A percentile compares a stretch with the other conserved stretches of the same genome.
Conservation (phyloP, 1,139 yeast species). For the Scheffersomyces segobiensis region DNA sequence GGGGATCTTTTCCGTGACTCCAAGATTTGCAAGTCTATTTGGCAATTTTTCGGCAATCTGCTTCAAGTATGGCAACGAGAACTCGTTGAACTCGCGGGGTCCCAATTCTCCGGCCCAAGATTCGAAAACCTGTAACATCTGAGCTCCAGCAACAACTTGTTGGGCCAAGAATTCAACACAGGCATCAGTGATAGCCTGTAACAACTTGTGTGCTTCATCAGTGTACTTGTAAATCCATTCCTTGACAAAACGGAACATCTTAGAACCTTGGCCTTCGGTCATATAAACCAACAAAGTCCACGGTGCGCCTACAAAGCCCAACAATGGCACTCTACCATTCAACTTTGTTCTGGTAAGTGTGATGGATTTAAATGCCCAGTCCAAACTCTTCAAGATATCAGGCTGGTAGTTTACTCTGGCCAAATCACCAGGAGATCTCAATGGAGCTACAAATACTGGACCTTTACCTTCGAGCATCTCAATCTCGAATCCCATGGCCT, state of each 20-base stretch:
- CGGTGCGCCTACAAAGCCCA: slow-evolving; percentile 97
- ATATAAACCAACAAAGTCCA: slow-evolving; percentile 96
- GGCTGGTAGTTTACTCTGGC: slow-evolving; percentile 57
- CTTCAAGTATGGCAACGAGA: slow-evolving; percentile 82
- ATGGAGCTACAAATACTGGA: slow-evolving; percentile 88
- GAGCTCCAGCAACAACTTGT: slow-evolving; percentile 97
- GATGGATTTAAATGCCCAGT: slow-evolving; percentile 93
- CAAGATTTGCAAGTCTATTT: slow-evolving; percentile 65
- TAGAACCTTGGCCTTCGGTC: slow-evolving; percentile 97
- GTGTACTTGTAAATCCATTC: slow-evolving; percentile 88
- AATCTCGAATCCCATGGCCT: slow-evolving; percentile 96
- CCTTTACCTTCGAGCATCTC: slow-evolving; percentile 95
- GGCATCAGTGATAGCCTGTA: slow-evolving; percentile 81
- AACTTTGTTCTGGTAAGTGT: slow-evolving; percentile 82
- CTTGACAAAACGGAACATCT: slow-evolving; percentile 86
- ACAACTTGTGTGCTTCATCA: slow-evolving; percentile 65
- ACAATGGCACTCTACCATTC: slow-evolving; percentile 86
- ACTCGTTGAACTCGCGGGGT: slow-evolving; percentile 82
- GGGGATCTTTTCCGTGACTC: slow-evolving; percentile 73
- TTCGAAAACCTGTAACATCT: slow-evolving; percentile 93
- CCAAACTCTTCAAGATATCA: slow-evolving; percentile 75
- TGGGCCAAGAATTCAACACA: slow-evolving; percentile 91
- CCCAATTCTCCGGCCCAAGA: slow-evolving; percentile 98
- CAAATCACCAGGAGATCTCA: slow-evolving; percentile 73
- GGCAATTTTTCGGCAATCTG: slow-evolving; percentile 77